phyloP scores from a whole-genome alignment of 2,329 filamentous ascomycete species.

The Curvularia hawaiiensis region DNA sequence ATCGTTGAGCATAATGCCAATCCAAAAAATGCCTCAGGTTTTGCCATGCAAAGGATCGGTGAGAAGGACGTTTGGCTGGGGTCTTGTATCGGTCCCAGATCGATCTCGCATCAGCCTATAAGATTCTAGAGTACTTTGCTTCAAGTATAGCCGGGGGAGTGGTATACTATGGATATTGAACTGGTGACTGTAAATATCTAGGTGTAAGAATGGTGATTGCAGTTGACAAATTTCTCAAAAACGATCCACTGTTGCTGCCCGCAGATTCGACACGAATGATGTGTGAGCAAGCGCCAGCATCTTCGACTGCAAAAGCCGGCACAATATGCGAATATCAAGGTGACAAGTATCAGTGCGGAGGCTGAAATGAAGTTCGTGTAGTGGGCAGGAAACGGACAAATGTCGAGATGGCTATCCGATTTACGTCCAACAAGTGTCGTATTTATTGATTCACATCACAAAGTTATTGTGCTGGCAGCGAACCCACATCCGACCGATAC shows the following conservation, averaged over 20 bases:
- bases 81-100: neutral
- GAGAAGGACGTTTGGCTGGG: neutral
- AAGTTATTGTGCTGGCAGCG: neutral
- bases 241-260: neutral
- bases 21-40: neutral
- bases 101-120: neutral
- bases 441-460: too few relatives aligned
- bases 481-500: neutral
- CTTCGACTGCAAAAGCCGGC: too few relatives aligned
- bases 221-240: neutral
- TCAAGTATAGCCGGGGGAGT: neutral
- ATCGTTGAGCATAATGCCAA: conserved; percentile 1
- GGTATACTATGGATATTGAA: neutral
- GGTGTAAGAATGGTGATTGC: neutral
- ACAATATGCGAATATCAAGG: neutral
- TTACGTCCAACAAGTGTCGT: too few relatives aligned
- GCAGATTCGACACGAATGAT: neutral
- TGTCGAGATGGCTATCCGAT: neutral
- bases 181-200: neutral
- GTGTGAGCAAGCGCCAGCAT: neutral
- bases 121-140: neutral
- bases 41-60: neutral
- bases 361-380: neutral
- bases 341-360: neutral
- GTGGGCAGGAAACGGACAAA: neutral